phyloP scores from a whole-genome alignment of 345 rosid species.

The Lenwebbia sp. region DNA sequence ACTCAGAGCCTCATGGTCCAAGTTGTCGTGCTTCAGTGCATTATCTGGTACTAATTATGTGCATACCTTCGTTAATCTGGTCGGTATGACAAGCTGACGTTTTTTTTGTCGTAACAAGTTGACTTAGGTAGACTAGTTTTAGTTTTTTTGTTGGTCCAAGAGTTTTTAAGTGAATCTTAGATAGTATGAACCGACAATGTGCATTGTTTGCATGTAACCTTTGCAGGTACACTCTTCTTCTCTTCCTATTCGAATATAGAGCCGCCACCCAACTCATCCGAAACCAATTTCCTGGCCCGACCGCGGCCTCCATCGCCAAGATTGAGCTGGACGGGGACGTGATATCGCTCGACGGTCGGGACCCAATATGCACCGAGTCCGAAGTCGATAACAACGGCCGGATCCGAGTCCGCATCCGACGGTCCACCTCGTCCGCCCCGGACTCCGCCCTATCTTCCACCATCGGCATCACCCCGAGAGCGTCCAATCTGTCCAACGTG shows the following conservation, averaged over 20 bases:
- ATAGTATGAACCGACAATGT: not conserved
- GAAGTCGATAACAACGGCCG: conserved; percentile 30
- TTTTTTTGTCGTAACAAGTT: too few species aligned
- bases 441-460: conserved; percentile 42
- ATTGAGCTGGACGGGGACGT: conserved; percentile 41
- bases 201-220: not conserved
- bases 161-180: not conserved
- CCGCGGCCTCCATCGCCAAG: conserved; percentile 27
- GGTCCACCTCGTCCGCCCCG: conserved; percentile 40
- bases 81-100: too few species aligned
- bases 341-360: conserved; percentile 39
- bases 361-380: conserved; percentile 38
- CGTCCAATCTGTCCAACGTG: conserved; percentile 42
- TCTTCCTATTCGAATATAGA: conserved; percentile 39
- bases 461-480: conserved; percentile 32
- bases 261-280: conserved; percentile 30
- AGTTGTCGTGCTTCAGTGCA: conserved; percentile 39
- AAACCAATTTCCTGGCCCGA: conserved; percentile 31
- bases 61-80: not conserved
- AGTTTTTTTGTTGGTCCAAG: not conserved
- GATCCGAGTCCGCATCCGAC: conserved; percentile 32
- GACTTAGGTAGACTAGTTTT: not conserved
- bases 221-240: conserved; percentile 41
- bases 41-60: conserved; percentile 20
- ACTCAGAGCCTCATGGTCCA: conserved; percentile 46